Conservation (phyloP, 129 eudicot species). For the Logfia minima region DNA sequence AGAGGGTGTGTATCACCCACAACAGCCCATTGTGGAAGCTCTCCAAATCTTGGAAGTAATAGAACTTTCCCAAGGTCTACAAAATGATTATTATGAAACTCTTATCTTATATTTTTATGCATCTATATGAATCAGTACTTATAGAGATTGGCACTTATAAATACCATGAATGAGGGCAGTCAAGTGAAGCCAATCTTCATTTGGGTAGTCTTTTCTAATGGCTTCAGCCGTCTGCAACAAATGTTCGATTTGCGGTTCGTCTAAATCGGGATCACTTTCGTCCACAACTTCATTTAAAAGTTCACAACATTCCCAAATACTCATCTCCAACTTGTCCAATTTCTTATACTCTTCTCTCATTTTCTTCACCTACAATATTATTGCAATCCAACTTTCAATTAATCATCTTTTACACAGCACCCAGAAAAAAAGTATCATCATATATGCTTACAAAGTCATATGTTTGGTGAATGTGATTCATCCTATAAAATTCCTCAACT, state of each 20-base stretch:
- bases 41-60: conserved; percentile 68
- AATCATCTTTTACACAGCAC: background rate
- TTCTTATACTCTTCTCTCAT: conserved; percentile 79
- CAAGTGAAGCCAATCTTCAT: conserved; percentile 92
- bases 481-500: conserved; percentile 72
- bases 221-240: conserved; percentile 91
- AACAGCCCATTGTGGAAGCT: conserved; percentile 96
- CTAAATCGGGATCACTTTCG: conserved; percentile 91
- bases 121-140: background rate
- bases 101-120: background rate
- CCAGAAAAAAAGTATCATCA: background rate
- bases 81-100: background rate
- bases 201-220: conserved; percentile 78
- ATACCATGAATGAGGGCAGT: conserved; percentile 92
- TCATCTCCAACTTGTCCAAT: conserved; percentile 69
- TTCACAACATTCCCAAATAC: conserved; percentile 97
- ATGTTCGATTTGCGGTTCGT: conserved; percentile 91
- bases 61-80: conserved; percentile 86
- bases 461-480: conserved; percentile 78
- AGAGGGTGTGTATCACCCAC: conserved; percentile 93
- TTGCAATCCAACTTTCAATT: background rate
- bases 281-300: conserved; percentile 80
- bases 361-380: conserved; percentile 55
- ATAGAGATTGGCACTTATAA: background rate
- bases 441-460: conserved; percentile 65